Evolutionary conservation across 345 rosid species (phyloP), one percentile per base, ranked within the genome.

Genomic region (Ailanthus altissimus): DNA sequence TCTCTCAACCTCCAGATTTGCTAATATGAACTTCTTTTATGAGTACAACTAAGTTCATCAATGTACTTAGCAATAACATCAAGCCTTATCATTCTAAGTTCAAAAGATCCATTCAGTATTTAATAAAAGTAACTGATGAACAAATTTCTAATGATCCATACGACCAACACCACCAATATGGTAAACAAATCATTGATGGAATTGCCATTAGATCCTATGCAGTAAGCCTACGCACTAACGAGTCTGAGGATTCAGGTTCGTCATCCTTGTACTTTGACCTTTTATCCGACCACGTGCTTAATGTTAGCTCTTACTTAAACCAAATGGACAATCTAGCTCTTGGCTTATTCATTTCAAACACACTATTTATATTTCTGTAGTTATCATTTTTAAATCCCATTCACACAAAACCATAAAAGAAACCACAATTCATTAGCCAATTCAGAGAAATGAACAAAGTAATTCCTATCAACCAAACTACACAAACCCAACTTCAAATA

Each of bases 301-400:
- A 10, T 6, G 47, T 47, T 14, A 62, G 21, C 21, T 62, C 69
- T 47, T n/a, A 61, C 69, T 47, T n/a, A 61, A 58, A 61, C 47
- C 58, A 49, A 28, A 46, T 15, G 26, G 67, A 47, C 46, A 18
- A 12, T 58, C 26, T 25, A 42, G 2, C 45, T 28, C 21, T n/a
- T n/a, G 58, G 45, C 57, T 12, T 45, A 28, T 54, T 42, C 59
- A 54, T 54, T 46, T 61, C 57, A 61, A 60, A 46, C 28, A 59
- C 43, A 73, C 46, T 60, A 16, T 45, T 20, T 36, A 47, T 25
- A 32, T 10, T 32, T 45, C 25, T 38, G 9, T 16, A 7, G 40
- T 47, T 28, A 28, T 56, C 47, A 45, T 72, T 47, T 57, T 72
- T 21, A 72, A 57, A 42, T 72, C 64, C 50, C 20, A 26, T 60